phyloP scores from a whole-genome alignment of 2,329 filamentous ascomycete genomes.

The Beauveria brongniartii region DNA sequence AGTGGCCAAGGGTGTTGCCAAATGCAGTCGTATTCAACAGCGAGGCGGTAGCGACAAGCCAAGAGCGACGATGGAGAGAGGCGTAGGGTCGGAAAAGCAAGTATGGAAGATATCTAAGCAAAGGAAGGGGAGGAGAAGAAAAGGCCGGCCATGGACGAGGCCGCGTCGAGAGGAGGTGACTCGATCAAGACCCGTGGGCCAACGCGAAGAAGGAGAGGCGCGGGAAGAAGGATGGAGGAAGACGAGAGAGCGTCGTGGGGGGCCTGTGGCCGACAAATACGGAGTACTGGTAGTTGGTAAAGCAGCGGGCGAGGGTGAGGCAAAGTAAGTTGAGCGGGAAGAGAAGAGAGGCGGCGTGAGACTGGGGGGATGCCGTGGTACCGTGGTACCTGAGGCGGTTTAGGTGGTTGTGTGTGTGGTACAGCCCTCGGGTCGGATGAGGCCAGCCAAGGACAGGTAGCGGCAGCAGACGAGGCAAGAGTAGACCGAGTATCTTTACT shows the following conservation, averaged over 20 bases:
- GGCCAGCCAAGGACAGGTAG: neutral
- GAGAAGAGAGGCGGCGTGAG: slow-evolving; percentile 6
- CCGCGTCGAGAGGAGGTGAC: neutral
- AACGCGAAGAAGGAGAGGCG: neutral
- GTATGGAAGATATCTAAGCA: neutral
- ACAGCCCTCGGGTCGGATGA: neutral
- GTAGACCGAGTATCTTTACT: neutral
- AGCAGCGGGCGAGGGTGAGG: neutral
- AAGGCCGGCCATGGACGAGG: neutral
- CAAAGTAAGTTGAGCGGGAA: neutral
- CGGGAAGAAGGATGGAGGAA: neutral
- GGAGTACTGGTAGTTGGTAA: neutral
- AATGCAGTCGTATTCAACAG: neutral
- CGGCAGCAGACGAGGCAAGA: neutral
- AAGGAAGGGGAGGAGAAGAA: neutral
- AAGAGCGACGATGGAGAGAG: neutral
- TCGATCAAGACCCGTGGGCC: neutral
- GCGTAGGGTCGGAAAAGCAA: slow-evolving; percentile 3
- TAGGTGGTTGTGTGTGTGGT: neutral
- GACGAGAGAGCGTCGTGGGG: neutral
- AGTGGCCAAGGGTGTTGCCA: neutral
- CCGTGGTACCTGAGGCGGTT: slow-evolving; percentile 2
- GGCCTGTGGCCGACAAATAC: neutral
- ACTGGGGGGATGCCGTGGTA: neutral
- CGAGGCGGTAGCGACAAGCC: neutral